Evolutionary conservation across 2,329 filamentous ascomycete genomes (phyloP).

Genomic region (Aschersonia sp.): DNA sequence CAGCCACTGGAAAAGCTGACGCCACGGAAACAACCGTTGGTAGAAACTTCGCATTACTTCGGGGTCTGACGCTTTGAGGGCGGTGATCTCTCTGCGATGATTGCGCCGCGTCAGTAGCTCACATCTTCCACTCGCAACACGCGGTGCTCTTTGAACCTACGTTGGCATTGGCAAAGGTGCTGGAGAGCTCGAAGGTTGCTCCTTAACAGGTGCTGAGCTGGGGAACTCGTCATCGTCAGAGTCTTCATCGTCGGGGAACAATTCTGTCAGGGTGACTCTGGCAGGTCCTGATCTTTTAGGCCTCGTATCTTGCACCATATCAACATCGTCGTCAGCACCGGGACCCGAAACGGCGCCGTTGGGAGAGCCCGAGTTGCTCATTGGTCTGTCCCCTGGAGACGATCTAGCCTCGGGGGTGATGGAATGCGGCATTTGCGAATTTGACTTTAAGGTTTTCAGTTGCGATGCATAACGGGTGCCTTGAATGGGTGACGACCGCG

Average conservation of each 20-base stretch:
- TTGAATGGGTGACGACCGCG: no score
- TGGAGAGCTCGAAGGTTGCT: conserved; percentile 23
- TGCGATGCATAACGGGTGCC: neutral
- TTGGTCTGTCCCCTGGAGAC: conserved; percentile 18
- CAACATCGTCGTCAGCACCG: conserved; percentile 19
- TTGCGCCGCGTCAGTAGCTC: neutral
- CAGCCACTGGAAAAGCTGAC: conserved; percentile 91
- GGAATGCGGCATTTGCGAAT: conserved; percentile 29
- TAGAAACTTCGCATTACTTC: conserved; percentile 90
- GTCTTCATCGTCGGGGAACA: conserved; percentile 41
- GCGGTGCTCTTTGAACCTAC: conserved; percentile 16
- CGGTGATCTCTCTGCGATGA: conserved; percentile 15
- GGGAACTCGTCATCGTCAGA: conserved; percentile 49
- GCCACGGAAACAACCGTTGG: conserved; percentile 87
- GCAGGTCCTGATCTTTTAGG: conserved; percentile 18
- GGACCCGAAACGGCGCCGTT: conserved; percentile 13
- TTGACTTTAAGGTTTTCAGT: neutral
- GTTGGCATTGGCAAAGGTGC: conserved; percentile 25
- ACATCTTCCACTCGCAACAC: no score
- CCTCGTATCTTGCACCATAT: conserved; percentile 23
- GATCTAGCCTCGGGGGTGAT: conserved; percentile 16
- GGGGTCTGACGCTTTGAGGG: conserved; percentile 48
- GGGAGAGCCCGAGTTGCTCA: conserved; percentile 18
- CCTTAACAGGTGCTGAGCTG: conserved; percentile 28
- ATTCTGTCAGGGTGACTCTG: conserved; percentile 39